A percentile compares a stretch with the other conserved stretches of the same genome.
Evolutionary conservation across 2,329 filamentous ascomycete genomes (phyloP).

Genomic region (Alternaria infectoria): DNA sequence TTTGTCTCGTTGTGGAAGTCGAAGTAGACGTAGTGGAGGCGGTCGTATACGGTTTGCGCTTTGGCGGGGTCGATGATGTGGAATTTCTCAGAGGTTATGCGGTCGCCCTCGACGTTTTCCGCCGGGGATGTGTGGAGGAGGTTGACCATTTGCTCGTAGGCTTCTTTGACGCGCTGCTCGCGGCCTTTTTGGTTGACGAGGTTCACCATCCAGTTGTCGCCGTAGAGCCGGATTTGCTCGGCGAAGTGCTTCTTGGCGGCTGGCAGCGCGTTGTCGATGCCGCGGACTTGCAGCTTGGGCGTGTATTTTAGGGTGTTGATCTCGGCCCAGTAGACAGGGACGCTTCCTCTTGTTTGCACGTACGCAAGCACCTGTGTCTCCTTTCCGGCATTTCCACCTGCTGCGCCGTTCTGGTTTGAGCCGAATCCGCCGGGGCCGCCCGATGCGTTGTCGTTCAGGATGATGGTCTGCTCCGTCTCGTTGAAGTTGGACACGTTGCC

Average conservation of each 20-base stretch:
- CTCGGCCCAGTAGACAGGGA: slow-evolving; percentile 95
- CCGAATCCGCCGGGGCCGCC: slow-evolving; percentile 80
- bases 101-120: slow-evolving; percentile 70
- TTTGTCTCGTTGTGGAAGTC: slow-evolving; percentile 99
- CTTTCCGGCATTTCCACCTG: slow-evolving; percentile 62
- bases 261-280: slow-evolving; percentile 77
- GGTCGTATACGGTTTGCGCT: slow-evolving; percentile 72
- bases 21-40: slow-evolving; percentile 95
- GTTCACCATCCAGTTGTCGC: slow-evolving; percentile 97
- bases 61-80: slow-evolving; percentile 72
- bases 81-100: slow-evolving; percentile 77
- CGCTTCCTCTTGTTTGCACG: slow-evolving; percentile 94
- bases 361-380: slow-evolving; percentile 93
- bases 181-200: slow-evolving; percentile 95
- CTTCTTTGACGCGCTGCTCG: slow-evolving; percentile 86
- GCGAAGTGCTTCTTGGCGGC: slow-evolving; percentile 88
- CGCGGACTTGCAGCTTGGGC: slow-evolving; percentile 85
- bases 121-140: slow-evolving; percentile 72
- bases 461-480: slow-evolving; percentile 91
- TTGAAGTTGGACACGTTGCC: slow-evolving; percentile 99
- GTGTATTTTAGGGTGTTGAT: slow-evolving; percentile 92
- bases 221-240: slow-evolving; percentile 91
- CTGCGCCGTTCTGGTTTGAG: slow-evolving; percentile 73
- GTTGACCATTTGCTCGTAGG: slow-evolving; percentile 90
- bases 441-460: slow-evolving; percentile 80